Base-by-base conservation (phyloP, 805 yeast genomes). In the Candida suzukii region DNA sequence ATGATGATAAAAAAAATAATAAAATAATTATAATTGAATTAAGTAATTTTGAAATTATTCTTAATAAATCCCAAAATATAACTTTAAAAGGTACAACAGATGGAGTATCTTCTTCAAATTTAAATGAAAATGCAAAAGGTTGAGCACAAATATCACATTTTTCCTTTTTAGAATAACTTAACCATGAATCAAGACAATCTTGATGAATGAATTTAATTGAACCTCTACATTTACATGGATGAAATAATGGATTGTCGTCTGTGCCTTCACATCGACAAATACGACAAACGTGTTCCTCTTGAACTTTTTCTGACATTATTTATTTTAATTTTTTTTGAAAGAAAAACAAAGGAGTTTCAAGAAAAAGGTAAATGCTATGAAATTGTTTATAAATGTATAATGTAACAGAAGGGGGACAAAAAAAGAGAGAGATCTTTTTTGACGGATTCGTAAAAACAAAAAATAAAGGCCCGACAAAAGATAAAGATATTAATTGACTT, bases 201-300 rank as follows among this genome's bases (percentile, higher is more conserved):
- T 91, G 95, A 60, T 93, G 99, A 41, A 93, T 86, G 54, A 80
- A 90, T 57, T 83, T 83, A 58, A 93, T 95, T 13, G 95, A 83
- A 2, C 99, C 99, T 40, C 88, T 72, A 63, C 99, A 93, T 54
- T 77, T 81, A 63, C 99, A 93, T 3, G 99, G 99, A 60, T 85
- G 90, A 48, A 75, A 82, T 36, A 93, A 67, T 3, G 96, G 96
- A 48, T 85, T 87, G 1, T 74, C 78, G 0, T 63, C 65, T 0
- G 93, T 77, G n/a, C 76, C 90, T 52, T 88, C 98, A 30, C 95
- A 91, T 40, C 96, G 83, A 58, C 99, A 93, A 36, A 93, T 90
- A 45, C 99, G 83, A 61, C 99, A 93, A 3, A 82, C 73, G 26
- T 68, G 71, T 44, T 73, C 82, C 28, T 60, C 64, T 21, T 17